Percentiles rank a stretch among this genome's conserved stretches.
Evolutionary conservation across 2,329 filamentous ascomycete species (phyloP).

Genomic region (Sporothrix schenckii): DNA sequence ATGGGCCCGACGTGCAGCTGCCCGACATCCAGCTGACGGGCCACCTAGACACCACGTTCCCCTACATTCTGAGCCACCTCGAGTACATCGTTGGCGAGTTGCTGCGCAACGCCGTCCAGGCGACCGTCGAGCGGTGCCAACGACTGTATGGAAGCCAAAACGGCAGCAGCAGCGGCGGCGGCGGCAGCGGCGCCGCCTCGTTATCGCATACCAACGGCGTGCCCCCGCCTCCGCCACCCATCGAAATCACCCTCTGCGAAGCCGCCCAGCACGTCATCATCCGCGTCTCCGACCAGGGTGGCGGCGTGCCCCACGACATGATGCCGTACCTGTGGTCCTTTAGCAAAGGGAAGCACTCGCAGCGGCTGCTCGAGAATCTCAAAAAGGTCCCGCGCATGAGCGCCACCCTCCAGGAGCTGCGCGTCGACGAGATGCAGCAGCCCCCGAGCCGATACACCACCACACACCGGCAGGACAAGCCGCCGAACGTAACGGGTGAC

Average conservation of each 20-base stretch:
- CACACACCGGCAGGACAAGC: constrained; percentile 10
- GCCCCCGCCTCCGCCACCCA: constrained; percentile 65
- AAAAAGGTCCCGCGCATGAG: constrained; percentile 86
- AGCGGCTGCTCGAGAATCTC: constrained; percentile 80
- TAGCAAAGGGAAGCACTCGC: constrained; percentile 82
- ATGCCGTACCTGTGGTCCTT: constrained; percentile 96
- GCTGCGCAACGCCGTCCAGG: constrained; percentile 91
- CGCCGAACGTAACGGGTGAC: neutral
- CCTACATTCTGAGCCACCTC: constrained; percentile 92
- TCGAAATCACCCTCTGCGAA: constrained; percentile 93
- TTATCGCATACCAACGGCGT: too few species aligned
- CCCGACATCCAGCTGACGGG: constrained; percentile 83
- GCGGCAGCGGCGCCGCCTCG: too few species aligned
- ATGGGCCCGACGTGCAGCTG: constrained; percentile 69
- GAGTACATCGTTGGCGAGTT: constrained; percentile 98
- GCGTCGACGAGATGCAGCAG: constrained; percentile 46
- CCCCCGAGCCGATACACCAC: neutral
- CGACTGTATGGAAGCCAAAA: constrained; percentile 38
- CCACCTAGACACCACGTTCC: constrained; percentile 86
- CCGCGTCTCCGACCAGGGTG: constrained; percentile 91
- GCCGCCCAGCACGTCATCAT: constrained; percentile 94
- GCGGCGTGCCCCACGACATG: constrained; percentile 82
- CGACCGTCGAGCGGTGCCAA: constrained; percentile 73
- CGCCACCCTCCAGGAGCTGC: constrained; percentile 88
- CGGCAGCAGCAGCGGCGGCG: neutral